These are phyloP conservation scores for Byssothecium circinans DNA, from an alignment of 2,329 filamentous ascomycete species.

Conservation along the genomic window DNA sequence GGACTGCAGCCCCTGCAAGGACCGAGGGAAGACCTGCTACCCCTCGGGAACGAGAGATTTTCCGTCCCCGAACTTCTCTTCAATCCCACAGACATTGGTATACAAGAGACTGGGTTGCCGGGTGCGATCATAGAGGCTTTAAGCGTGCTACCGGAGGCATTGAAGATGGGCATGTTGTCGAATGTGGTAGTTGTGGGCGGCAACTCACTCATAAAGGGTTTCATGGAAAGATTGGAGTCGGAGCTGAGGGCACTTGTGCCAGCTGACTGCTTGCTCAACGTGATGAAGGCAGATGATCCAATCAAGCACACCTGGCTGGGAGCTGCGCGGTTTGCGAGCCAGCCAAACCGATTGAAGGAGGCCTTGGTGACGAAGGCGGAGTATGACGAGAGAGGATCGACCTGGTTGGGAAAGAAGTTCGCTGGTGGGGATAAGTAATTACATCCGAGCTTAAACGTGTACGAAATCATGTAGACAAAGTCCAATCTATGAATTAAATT, in stretches of 20 bases:
- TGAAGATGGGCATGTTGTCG: slow-evolving; percentile 81
- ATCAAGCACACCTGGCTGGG: slow-evolving; percentile 83
- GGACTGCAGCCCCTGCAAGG: slow-evolving; percentile 52
- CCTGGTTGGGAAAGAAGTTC: slow-evolving; percentile 75
- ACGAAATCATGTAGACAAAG: too few relatives aligned
- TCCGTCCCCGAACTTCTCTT: slow-evolving; percentile 88
- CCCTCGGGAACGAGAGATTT: slow-evolving; percentile 90
- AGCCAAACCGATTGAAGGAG: slow-evolving; percentile 64
- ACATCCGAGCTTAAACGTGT: too few relatives aligned
- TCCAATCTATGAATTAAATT: too few relatives aligned
- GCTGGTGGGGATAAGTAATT: too few relatives aligned
- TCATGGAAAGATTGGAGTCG: slow-evolving; percentile 73
- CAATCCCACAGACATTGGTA: slow-evolving; percentile 79
- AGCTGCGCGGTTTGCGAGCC: slow-evolving; percentile 73
- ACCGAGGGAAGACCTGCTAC: slow-evolving; percentile 74
- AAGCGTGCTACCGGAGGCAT: slow-evolving; percentile 71
- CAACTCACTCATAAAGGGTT: slow-evolving; percentile 76
- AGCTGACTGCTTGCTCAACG: slow-evolving; percentile 32
- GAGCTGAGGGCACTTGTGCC: slow-evolving; percentile 65
- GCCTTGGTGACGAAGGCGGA: slow-evolving; percentile 82
- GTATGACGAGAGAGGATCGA: slow-evolving; percentile 80
- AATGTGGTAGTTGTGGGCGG: slow-evolving; percentile 91
- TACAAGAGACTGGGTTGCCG: slow-evolving; percentile 79
- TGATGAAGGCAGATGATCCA: slow-evolving; percentile 68
- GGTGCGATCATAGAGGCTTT: slow-evolving; percentile 82